Evolutionary conservation across 106 monocot genomes (phyloP).

Genomic region (Allium cepa): DNA sequence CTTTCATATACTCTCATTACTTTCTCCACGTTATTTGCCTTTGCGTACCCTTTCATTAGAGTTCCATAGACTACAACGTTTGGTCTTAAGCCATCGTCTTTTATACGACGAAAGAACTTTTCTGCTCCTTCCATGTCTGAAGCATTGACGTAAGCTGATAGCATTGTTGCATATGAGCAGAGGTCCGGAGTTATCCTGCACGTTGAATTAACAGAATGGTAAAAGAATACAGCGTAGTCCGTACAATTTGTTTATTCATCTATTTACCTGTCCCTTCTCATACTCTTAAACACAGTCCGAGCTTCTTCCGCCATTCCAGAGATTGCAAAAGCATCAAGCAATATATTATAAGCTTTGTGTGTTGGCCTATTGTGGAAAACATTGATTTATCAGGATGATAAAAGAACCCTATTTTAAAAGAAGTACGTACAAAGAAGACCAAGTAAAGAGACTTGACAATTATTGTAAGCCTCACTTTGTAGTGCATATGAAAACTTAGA

Average conservation of each 20-base stretch:
- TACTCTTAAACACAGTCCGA: conserved; percentile 82
- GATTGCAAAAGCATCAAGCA: conserved; percentile 95
- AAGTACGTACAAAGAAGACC: too few relatives aligned
- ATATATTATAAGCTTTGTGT: conserved; percentile 80
- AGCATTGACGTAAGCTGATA: conserved; percentile 86
- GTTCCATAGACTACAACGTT: conserved; percentile 87
- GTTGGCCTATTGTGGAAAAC: conserved; percentile 51
- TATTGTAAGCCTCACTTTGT: too few relatives aligned
- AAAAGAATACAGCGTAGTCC: too few relatives aligned
- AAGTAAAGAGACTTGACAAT: too few relatives aligned
- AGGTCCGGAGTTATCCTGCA: conserved; percentile 69
- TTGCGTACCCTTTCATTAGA: conserved; percentile 93
- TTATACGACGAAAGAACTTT: conserved; percentile 78
- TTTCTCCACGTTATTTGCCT: conserved; percentile 63
- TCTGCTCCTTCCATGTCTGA: conserved; percentile 93
- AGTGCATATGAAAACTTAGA: too few relatives aligned
- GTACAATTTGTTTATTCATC: not conserved
- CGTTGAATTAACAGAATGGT: too few relatives aligned
- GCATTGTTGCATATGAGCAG: conserved; percentile 88
- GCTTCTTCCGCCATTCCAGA: conserved; percentile 95
- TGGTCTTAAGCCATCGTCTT: conserved; percentile 78
- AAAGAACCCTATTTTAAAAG: too few relatives aligned
- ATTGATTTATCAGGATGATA: too few relatives aligned
- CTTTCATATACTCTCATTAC: conserved; percentile 77
- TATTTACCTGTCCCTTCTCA: conserved; percentile 73